Percentiles rank a stretch among this genome's conserved stretches.
Conservation (phyloP, 768 basidiomycete species). For the Cubamyces lactineus region DNA sequence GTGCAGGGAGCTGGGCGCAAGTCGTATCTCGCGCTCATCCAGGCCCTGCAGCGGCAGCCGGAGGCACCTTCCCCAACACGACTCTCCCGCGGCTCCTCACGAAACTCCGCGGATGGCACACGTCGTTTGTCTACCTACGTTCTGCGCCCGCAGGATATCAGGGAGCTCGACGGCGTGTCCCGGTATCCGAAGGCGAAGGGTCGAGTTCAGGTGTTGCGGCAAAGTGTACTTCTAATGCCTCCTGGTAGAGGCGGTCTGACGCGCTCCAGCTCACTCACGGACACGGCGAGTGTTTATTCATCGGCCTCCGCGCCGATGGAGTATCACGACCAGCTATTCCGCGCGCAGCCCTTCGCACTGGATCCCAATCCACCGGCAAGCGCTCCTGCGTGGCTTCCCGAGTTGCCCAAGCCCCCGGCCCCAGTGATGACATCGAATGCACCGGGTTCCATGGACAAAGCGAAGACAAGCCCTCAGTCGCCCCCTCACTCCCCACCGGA, state of each 20-base stretch:
- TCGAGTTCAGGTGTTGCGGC: constrained; percentile 10
- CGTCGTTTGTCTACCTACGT: constrained; percentile 7
- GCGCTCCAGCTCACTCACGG: constrained; percentile 21
- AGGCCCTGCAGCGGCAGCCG: constrained; percentile 19
- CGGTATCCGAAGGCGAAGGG: constrained; percentile 17
- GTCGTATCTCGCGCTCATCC: constrained; percentile 21
- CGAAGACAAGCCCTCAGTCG: neutral
- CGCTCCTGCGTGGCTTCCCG: constrained; percentile 20
- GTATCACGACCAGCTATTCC: constrained; percentile 29
- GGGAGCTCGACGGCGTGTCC: constrained; percentile 14
- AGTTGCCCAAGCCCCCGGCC: constrained; percentile 8
- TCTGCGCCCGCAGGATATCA: constrained; percentile 19
- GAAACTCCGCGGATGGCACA: constrained; percentile 3
- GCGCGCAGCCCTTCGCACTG: constrained; percentile 26
- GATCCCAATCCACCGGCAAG: constrained; percentile 27
- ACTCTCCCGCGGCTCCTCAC: constrained; percentile 12
- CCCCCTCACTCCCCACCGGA: neutral
- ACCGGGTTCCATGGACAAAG: neutral
- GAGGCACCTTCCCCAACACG: constrained; percentile 8
- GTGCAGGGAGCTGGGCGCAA: constrained; percentile 5
- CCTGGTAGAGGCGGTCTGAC: neutral
- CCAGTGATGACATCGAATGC: constrained; percentile 4
- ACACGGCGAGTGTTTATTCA: constrained; percentile 42
- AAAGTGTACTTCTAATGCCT: constrained; percentile 1
- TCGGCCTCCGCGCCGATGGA: constrained; percentile 39